These are phyloP conservation scores for Tetrahymena borealis DNA, from an alignment of 73 alveolate genomes.

Conservation along the genomic window DNA sequence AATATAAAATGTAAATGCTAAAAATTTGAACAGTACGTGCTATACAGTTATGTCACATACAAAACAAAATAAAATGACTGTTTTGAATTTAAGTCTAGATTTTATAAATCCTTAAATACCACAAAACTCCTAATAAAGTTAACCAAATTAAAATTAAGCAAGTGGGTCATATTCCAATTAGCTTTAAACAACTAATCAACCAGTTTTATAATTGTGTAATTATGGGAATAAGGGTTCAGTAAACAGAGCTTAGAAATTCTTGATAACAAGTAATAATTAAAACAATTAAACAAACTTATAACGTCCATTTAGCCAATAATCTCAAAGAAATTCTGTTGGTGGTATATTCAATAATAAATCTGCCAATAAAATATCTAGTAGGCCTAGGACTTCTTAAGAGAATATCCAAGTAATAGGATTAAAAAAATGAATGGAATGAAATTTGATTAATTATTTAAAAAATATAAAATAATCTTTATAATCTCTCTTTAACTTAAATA, in stretches of 20 bases:
- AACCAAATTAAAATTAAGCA: background rate
- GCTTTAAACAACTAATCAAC: background rate
- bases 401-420: background rate
- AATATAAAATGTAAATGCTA: background rate
- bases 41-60: background rate
- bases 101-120: background rate
- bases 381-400: background rate
- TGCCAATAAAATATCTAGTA: background rate
- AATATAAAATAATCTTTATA: background rate
- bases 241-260: background rate
- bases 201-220: background rate
- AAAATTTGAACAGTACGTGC: background rate
- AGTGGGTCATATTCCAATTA: background rate
- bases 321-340: background rate
- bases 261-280: background rate
- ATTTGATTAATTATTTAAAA: background rate
- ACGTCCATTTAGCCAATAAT: background rate
- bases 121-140: background rate
- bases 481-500: background rate
- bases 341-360: background rate
- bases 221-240: background rate
- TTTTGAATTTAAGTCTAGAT: background rate
- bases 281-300: background rate
- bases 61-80: background rate
- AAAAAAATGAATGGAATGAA: background rate